Evolutionary conservation across 768 basidiomycete species (phyloP).

Genomic region (Hydnomerulius pinastri): DNA sequence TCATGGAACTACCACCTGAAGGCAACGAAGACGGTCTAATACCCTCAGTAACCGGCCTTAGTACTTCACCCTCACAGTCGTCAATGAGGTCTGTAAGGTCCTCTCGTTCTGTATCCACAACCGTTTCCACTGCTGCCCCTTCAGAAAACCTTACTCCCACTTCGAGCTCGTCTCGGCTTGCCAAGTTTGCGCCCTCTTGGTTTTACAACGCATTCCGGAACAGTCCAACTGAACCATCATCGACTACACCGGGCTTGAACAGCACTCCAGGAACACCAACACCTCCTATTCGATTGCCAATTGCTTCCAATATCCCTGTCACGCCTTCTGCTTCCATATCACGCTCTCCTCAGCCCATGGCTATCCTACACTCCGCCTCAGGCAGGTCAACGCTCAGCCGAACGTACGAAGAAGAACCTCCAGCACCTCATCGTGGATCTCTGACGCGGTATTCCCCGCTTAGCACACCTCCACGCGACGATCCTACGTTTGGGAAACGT

Average conservation of each 20-base stretch:
- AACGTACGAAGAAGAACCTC: conserved; percentile 60
- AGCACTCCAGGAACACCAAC: conserved; percentile 22
- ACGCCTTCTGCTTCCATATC: conserved; percentile 33
- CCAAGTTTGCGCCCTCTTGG: conserved; percentile 77
- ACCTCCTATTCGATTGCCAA: conserved; percentile 31
- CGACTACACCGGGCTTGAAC: conserved; percentile 47
- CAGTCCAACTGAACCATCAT: conserved; percentile 63
- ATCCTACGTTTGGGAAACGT: conserved; percentile 51
- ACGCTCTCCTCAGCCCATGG: conserved; percentile 44
- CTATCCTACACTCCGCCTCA: conserved; percentile 38
- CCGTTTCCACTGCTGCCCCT: conserved; percentile 22
- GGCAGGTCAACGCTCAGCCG: conserved; percentile 51
- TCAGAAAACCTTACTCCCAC: conserved; percentile 19
- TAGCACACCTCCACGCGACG: conserved; percentile 71
- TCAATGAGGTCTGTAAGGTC: conserved; percentile 56
- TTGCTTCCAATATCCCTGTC: conserved; percentile 28
- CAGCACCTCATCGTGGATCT: conserved; percentile 47
- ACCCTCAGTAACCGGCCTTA: conserved; percentile 40
- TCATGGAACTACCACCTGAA: conserved; percentile 54
- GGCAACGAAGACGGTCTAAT: conserved; percentile 31
- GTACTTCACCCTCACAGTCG: conserved; percentile 67
- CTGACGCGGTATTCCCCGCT: conserved; percentile 61
- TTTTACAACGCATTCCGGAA: conserved; percentile 75
- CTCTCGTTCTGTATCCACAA: conserved; percentile 51
- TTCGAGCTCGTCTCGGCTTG: conserved; percentile 39